Evolutionary conservation across 148 eudicot species (phyloP).

Genomic region (Nepenthes gracilis): DNA sequence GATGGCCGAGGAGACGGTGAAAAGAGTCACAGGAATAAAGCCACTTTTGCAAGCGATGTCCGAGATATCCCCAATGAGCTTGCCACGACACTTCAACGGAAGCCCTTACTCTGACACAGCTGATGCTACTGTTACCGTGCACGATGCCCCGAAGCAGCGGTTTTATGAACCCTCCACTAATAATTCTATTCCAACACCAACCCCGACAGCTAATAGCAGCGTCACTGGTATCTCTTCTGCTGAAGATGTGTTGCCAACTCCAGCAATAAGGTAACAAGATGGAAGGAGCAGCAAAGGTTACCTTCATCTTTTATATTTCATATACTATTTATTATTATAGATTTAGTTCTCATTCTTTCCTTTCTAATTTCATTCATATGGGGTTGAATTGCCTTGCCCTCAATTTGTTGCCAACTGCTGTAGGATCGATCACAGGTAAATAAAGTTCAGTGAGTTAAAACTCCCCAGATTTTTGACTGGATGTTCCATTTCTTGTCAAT

Average conservation of each 20-base stretch:
- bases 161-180: constrained; percentile 35
- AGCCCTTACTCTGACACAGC: constrained; percentile 50
- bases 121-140: constrained; percentile 53
- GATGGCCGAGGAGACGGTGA: constrained; percentile 97
- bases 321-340: no score
- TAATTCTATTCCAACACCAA: constrained; percentile 21
- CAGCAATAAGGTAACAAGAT: constrained; percentile 27
- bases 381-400: no score
- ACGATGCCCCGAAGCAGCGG: constrained; percentile 48
- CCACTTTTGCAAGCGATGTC: constrained; percentile 82
- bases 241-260: constrained; percentile 28
- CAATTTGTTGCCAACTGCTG: no score
- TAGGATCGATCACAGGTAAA: no score
- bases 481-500: no score
- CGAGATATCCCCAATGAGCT: constrained; percentile 56
- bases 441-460: no score
- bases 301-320: no score
- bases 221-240: constrained; percentile 24
- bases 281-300: constrained; percentile 52
- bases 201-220: constrained; percentile 27
- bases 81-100: constrained; percentile 45
- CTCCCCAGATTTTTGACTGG: no score
- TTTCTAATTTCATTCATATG: no score
- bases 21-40: constrained; percentile 78
- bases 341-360: no score